Evolutionary conservation across 345 rosid species (phyloP).

Genomic region (Murraya paniculata): DNA sequence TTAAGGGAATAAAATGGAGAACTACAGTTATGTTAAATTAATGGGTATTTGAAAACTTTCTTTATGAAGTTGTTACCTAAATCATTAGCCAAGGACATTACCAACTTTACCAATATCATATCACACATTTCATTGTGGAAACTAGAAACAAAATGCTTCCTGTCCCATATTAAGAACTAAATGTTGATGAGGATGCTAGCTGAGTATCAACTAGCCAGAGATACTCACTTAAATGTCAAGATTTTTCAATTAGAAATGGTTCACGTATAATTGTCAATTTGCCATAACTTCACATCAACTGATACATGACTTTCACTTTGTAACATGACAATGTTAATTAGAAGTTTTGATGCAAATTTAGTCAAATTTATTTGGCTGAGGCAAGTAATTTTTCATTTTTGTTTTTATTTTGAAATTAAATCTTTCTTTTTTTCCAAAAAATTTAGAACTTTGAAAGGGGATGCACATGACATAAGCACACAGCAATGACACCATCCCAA

Average conservation of each 20-base stretch:
- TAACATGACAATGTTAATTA: background rate
- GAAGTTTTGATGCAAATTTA: background rate
- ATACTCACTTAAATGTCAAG: constrained; percentile 3
- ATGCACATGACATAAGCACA: background rate
- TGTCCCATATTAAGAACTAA: background rate
- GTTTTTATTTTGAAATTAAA: too few species aligned
- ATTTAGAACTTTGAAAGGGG: too few species aligned
- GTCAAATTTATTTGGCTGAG: background rate
- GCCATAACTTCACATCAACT: background rate
- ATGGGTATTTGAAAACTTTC: too few species aligned
- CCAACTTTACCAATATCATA: background rate
- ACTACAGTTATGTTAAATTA: too few species aligned
- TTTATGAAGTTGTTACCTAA: too few species aligned
- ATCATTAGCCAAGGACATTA: background rate
- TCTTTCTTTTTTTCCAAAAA: too few species aligned
- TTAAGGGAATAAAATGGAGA: too few species aligned
- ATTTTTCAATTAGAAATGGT: background rate
- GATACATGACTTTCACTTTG: background rate
- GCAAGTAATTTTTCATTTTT: background rate
- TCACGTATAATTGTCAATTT: background rate
- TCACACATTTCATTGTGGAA: background rate
- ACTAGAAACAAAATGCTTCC: background rate
- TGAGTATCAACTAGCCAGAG: background rate
- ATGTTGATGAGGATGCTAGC: background rate
- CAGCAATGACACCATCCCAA: background rate